phyloP scores from a whole-genome alignment of 805 yeast genomes.

The Candida koratica region DNA sequence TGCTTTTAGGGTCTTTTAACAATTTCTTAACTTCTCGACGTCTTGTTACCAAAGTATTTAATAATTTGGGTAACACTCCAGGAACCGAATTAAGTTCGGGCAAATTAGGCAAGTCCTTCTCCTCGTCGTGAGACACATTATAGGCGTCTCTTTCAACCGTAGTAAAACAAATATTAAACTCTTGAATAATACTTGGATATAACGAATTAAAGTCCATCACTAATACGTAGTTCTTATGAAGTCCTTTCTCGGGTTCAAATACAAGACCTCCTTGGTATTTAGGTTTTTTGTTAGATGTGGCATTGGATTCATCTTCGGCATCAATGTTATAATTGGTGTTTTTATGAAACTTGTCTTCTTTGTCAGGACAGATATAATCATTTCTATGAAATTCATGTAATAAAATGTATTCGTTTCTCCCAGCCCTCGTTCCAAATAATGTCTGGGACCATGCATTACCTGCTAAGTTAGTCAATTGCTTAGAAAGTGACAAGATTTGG shows the following conservation, averaged over 20 bases:
- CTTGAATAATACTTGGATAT: conserved; percentile 96
- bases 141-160: conserved; percentile 72
- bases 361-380: conserved; percentile 85
- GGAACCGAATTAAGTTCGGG: conserved; percentile 57
- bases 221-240: conserved; percentile 80
- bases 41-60: conserved; percentile 80
- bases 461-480: conserved; percentile 86
- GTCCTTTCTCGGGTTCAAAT: conserved; percentile 93
- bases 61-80: conserved; percentile 84
- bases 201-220: conserved; percentile 98
- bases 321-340: conserved; percentile 30
- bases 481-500: conserved; percentile 84
- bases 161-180: conserved; percentile 93
- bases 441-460: conserved; percentile 98
- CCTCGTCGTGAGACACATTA: conserved; percentile 43
- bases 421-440: conserved; percentile 90
- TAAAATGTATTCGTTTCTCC: conserved; percentile 89
- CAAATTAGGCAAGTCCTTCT: conserved; percentile 60
- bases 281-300: conserved; percentile 58
- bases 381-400: conserved; percentile 84
- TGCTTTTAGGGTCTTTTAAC: conserved; percentile 68
- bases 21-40: conserved; percentile 90
- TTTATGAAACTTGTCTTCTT: conserved; percentile 46
- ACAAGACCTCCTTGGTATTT: conserved; percentile 92
- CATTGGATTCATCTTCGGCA: conserved; percentile 43